Conservation (phyloP, 768 basidiomycete species). For the Thelephora aurantiotincta region DNA sequence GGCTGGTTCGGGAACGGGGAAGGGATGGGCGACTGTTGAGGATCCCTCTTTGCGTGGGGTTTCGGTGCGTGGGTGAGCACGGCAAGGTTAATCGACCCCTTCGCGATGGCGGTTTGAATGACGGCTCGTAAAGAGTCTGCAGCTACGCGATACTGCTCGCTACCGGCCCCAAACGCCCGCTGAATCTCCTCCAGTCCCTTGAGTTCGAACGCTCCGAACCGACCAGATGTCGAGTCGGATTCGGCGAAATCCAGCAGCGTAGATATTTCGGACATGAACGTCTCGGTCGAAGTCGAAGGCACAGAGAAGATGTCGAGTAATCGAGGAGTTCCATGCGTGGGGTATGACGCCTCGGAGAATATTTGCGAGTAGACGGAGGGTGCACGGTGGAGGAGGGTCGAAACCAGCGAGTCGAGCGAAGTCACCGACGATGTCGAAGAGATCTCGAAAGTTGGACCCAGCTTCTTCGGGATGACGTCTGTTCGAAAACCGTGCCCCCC, state of each 20-base stretch:
- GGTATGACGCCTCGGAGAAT: constrained; percentile 23
- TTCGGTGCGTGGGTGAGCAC: constrained; percentile 27
- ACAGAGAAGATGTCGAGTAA: constrained; percentile 27
- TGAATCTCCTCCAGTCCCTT: constrained; percentile 35
- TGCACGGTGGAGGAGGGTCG: constrained; percentile 46
- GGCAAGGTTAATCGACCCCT: constrained; percentile 31
- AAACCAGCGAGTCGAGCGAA: constrained; percentile 37
- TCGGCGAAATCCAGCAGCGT: constrained; percentile 41
- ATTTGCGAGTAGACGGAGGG: constrained; percentile 41
- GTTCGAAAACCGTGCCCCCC: neutral
- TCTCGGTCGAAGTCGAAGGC: constrained; percentile 23
- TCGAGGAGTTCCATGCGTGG: constrained; percentile 14
- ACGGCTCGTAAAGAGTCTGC: constrained; percentile 30
- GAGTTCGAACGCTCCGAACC: constrained; percentile 53
- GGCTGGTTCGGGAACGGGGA: constrained; percentile 29
- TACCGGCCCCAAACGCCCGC: constrained; percentile 28
- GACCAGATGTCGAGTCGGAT: constrained; percentile 21
- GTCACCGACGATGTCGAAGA: constrained; percentile 17
- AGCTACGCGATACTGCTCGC: constrained; percentile 40
- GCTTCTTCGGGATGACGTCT: constrained; percentile 45
- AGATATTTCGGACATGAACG: constrained; percentile 26
- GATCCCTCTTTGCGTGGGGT: constrained; percentile 19
- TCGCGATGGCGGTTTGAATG: constrained; percentile 28
- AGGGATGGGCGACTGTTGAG: constrained; percentile 30
- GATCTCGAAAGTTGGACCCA: constrained; percentile 34